These are phyloP conservation scores for Aureobasidium sp. DNA, from an alignment of 2,329 filamentous ascomycete species.

Conservation along the genomic window DNA sequence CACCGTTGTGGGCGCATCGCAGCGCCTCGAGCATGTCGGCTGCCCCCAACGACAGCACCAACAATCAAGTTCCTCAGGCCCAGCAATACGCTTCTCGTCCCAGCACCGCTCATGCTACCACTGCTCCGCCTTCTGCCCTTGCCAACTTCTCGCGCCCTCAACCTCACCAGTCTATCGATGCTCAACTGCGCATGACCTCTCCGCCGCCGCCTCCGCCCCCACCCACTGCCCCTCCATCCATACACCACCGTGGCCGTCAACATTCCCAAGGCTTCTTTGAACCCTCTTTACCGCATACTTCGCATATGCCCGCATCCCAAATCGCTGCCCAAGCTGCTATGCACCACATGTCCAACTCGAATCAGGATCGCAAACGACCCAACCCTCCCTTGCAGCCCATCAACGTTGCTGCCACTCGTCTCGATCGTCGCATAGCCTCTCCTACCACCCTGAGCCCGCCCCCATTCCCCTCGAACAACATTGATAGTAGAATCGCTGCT, in stretches of 20 bases:
- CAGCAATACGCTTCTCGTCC: neutral
- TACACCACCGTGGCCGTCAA: constrained; percentile 56
- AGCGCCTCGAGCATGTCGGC: constrained; percentile 14
- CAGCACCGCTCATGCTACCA: constrained; percentile 5
- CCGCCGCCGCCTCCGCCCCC: neutral
- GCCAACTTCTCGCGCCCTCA: constrained; percentile 27
- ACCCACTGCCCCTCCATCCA: constrained; percentile 20
- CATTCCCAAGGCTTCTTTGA: constrained; percentile 72
- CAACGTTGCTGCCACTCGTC: constrained; percentile 24
- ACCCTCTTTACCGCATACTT: constrained; percentile 54
- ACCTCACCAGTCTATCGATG: constrained; percentile 29
- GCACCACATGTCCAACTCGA: constrained; percentile 37
- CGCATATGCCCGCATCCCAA: constrained; percentile 57
- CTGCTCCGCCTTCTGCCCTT: neutral
- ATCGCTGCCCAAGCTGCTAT: constrained; percentile 74
- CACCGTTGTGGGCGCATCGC: neutral
- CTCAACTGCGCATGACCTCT: constrained; percentile 20
- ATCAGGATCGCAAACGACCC: constrained; percentile 55
- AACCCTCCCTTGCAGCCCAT: constrained; percentile 60
- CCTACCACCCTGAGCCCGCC: constrained; percentile 10
- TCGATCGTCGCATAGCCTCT: constrained; percentile 13
- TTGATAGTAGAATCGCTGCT: constrained; percentile 43
- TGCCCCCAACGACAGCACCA: neutral
- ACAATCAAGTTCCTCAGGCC: neutral
- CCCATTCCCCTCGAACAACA: neutral